Evolutionary conservation across 768 basidiomycete species (phyloP).

Genomic region (Leccinum uliginosum): DNA sequence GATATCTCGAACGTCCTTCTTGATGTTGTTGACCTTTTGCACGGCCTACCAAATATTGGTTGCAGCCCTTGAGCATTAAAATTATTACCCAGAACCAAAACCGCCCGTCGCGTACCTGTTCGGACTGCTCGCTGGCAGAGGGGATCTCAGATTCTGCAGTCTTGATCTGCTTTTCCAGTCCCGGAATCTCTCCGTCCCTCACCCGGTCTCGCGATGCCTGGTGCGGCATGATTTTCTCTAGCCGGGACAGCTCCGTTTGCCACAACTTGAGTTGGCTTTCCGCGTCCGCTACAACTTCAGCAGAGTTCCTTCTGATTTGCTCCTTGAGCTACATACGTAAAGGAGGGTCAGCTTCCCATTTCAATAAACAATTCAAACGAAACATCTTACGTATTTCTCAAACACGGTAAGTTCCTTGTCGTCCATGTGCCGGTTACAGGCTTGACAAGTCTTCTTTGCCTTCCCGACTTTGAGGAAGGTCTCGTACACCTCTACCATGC

Average conservation of each 20-base stretch:
- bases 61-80: neutral
- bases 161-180: constrained; percentile 57
- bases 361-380: neutral
- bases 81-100: neutral
- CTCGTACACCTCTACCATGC: constrained; percentile 47
- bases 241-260: constrained; percentile 49
- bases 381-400: constrained; percentile 59
- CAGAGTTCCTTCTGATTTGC: constrained; percentile 53
- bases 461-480: constrained; percentile 53
- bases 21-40: constrained; percentile 48
- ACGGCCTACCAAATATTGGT: constrained; percentile 37
- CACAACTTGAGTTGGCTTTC: constrained; percentile 46
- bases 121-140: constrained; percentile 45
- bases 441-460: constrained; percentile 63
- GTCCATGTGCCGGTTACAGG: constrained; percentile 69
- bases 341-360: neutral
- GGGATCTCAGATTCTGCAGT: constrained; percentile 54
- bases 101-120: constrained; percentile 48
- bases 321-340: constrained; percentile 49
- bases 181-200: constrained; percentile 59
- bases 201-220: constrained; percentile 54
- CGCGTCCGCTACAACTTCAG: constrained; percentile 39
- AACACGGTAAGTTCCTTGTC: constrained; percentile 53
- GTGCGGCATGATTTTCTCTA: constrained; percentile 58
- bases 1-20: constrained; percentile 60